Evolutionary conservation across 2,329 filamentous ascomycete species (phyloP), one percentile per base, ranked within the genome.

Genomic region (Neodidymelliopsis sp.): DNA sequence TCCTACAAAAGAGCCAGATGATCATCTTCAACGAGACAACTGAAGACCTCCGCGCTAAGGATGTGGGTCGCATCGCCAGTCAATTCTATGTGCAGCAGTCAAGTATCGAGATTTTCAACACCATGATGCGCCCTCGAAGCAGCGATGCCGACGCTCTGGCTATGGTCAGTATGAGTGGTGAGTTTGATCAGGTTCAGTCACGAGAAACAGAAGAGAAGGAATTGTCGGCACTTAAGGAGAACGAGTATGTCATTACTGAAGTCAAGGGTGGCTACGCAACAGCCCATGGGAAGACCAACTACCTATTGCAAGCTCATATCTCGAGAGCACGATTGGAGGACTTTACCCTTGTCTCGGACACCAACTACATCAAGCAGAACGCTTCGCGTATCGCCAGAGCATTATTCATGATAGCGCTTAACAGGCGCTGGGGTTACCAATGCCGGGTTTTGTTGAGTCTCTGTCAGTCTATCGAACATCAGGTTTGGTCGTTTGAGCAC

Each of bases 161-260:
- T 67, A 97, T 99, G 91, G 91, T 99, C 66, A 92, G 91, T 61
- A 91, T 94, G 89, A 96, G 92, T 70, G 91, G 92, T 57, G 94
- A 99, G 72, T 99, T 99, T 62, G 91, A 97, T 76, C 96, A 99
- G 59, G 90, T 99, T 30, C 92, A 97, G 68, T 91, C 89, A 4
- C 82, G 95, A 54, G 94, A 99, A 45, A 94, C 78, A 40, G 95
- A 99, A 73, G 87, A 88, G 47, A 89, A 92, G 63, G 95, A 99
- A 71, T 79, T 99, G n/a, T 81, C 81, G 13, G 81, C 84, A 16
- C 80, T 99, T 41, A 85, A 84, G 56, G 79, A 89, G 0, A 85
- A 91, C 24, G 79, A 66, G 2, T 65, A 65, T 39, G 83, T 89
- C 10, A 86, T 87, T 13, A 96, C 92, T 49, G 85, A 92, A 57